Base-by-base conservation (phyloP, 2,329 filamentous ascomycete genomes). In the Zymoseptoria crescenta region DNA sequence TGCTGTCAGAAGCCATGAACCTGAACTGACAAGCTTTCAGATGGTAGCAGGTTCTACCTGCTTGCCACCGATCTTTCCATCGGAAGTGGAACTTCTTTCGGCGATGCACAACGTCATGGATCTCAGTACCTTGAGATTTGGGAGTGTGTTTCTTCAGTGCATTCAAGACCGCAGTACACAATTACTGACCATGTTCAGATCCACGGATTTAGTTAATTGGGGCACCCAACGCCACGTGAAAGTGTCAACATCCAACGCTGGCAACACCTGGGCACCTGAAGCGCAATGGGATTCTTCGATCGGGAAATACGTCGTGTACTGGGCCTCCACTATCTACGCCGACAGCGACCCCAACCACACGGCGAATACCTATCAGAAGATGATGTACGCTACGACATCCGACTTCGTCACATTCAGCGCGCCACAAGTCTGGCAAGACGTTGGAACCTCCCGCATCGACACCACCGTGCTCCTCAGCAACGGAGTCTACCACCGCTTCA, bases 251-350 rank as follows among this genome's bases (percentile, higher is more conserved):
- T 61, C 73, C 0, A 78, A 74, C 0, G 80, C 79, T 0, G 80
- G 80, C 2, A 83, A 80, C 54, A 82, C 80, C 0, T 84, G 81
- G 81, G 81, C 81, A 0, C 82, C 81, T 0, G 78, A 80, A 55
- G 81, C 81, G 0, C 77, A 83, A 55, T 83, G 77, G 76, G 80
- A 83, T 62, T 70, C 74, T 0, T 68, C 71, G 1, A 76, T 77
- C 65, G 65, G 68, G 16, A 73, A 77, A 50, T 81, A 78, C 67
- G 74, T 77, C 19, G 74, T 81, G 52, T 78, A 79, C 67, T 81
- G 79, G 80, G 72, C 80, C 0, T 74, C 74, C 4, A 53, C 60
- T 4, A 69, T 79, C 72, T 83, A 83, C 59, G 64, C 75, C 1
- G 62, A 76, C 2, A 75, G 74, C 4, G 82, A 84, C 58, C 65